Evolutionary conservation across 225 moss, liverwort and hornwort species (phyloP).

Genomic region (Ulota crispa): DNA sequence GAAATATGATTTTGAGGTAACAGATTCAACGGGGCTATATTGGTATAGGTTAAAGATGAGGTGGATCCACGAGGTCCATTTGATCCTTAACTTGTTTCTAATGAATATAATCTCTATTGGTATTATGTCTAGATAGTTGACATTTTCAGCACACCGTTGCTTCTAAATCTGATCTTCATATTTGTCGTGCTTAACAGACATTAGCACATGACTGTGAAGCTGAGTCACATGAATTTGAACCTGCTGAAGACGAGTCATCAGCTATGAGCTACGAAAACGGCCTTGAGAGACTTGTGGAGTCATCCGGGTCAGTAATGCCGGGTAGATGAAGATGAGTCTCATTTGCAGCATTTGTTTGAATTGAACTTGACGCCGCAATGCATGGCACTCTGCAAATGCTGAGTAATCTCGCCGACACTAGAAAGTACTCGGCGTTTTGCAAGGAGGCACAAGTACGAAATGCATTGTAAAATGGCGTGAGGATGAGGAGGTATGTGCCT

Average conservation of each 20-base stretch:
- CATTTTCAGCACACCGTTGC: conserved; percentile 4
- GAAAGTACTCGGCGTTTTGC: neutral
- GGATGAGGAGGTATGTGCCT: conserved; percentile 19
- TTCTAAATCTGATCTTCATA: conserved; percentile 25
- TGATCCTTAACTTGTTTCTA: conserved; percentile 17
- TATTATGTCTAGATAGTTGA: conserved; percentile 19
- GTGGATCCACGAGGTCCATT: conserved; percentile 16
- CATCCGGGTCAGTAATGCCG: conserved; percentile 34
- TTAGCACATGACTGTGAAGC: conserved; percentile 68
- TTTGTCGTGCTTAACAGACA: conserved; percentile 58
- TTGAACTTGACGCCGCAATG: conserved; percentile 5
- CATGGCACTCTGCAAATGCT: conserved; percentile 4
- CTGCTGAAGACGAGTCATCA: conserved; percentile 22
- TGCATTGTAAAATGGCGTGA: conserved; percentile 21
- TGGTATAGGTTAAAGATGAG: conserved; percentile 12
- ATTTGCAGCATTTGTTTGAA: conserved; percentile 10
- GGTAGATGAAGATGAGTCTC: conserved; percentile 33
- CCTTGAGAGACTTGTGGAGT: conserved; percentile 43
- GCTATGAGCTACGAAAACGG: conserved; percentile 18
- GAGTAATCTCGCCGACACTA: neutral
- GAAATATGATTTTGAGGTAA: conserved; percentile 24
- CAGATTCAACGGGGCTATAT: conserved; percentile 8
- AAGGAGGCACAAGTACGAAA: neutral
- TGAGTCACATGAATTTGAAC: conserved; percentile 35
- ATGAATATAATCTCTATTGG: conserved; percentile 18